phyloP scores from a whole-genome alignment of 768 basidiomycete genomes.

The Xanthoconium stramineum region DNA sequence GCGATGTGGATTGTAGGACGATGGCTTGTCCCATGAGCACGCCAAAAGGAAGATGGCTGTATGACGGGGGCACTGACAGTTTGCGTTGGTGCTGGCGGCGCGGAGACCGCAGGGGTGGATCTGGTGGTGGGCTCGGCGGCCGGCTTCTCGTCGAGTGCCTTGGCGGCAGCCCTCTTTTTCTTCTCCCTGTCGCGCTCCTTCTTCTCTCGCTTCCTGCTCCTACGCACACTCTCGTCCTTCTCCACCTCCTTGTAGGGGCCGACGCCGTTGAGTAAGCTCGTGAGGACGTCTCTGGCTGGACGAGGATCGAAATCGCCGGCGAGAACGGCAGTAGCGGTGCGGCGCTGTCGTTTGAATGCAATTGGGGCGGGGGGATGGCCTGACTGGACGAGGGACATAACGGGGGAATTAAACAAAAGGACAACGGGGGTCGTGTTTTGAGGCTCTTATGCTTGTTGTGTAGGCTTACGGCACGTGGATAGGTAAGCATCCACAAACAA shows the following conservation, averaged over 20 bases:
- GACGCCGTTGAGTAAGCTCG: conserved; percentile 75
- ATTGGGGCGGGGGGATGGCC: conserved; percentile 10
- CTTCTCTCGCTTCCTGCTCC: conserved; percentile 49
- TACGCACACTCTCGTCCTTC: conserved; percentile 54
- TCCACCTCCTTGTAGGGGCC: conserved; percentile 62
- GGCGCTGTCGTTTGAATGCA: conserved; percentile 40
- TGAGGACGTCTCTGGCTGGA: conserved; percentile 71
- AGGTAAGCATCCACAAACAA: conserved; percentile 37
- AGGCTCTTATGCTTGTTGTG: conserved; percentile 34
- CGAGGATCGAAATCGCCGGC: conserved; percentile 70
- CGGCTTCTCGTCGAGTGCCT: conserved; percentile 34
- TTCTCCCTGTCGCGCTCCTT: conserved; percentile 49
- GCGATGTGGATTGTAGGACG: conserved; percentile 69
- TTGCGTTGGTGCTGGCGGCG: conserved; percentile 15
- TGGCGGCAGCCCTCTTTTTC: conserved; percentile 38
- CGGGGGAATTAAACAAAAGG: conserved; percentile 19
- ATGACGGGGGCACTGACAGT: conserved; percentile 29
- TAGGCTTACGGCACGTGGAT: conserved; percentile 35
- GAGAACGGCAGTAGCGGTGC: conserved; percentile 73
- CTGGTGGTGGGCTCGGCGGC: conserved; percentile 13
- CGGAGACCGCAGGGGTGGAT: conserved; percentile 18
- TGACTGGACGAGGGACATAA: conserved; percentile 23
- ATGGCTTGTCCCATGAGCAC: conserved; percentile 40
- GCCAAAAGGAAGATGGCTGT: conserved; percentile 59
- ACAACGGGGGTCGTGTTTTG: conserved; percentile 26